Evolutionary conservation across 2,329 filamentous ascomycete species (phyloP), one percentile per base, ranked within the genome.

Genomic region (Trichophyton equinum): DNA sequence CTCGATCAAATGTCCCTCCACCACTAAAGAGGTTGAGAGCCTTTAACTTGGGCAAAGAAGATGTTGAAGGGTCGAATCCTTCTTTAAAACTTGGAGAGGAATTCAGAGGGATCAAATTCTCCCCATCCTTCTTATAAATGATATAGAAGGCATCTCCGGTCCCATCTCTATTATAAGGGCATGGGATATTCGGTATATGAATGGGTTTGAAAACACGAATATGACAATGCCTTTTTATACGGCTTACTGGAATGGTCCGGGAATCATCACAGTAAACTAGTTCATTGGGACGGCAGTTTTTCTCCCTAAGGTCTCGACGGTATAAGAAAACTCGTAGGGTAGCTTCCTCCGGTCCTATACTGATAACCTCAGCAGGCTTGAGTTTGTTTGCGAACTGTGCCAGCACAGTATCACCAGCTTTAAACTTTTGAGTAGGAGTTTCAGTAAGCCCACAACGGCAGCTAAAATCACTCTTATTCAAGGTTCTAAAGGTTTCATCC

Each of bases 11-110:
- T 59, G 86, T 90, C 0, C 89, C 89, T 18, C 86, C 85, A 0
- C 89, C 89, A 65, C 86, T 89, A 67, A 89, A 95, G 0, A 94
- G 74, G 64, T 90, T 87, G 2, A 92, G 73, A 0, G 85, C 86
- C 4, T 75, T 76, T 7, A 88, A 75, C 62, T 77, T 77, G 18
- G 68, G 63, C 62, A 61, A 69, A 46, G 57, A 62, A 4, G 65
- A 36, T 1, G 63, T 65, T 0, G 60, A 57, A 0, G 82, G 80
- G 64, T 85, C 74, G 47, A 82, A 82, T 0, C 84, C 84, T 70
- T 87, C 80, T 0, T 73, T 76, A 1, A 86, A 64, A 11, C 64
- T 38, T 0, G 63, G 56, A 1, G 67, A 67, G 1, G 61, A 59
- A 0, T 60, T 57, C 27, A 69, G 60, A 57, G 65, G 60, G 38